These are phyloP conservation scores for Amniculicola lignicola DNA, from an alignment of 495 filamentous ascomycete genomes.

Conservation along the genomic window DNA sequence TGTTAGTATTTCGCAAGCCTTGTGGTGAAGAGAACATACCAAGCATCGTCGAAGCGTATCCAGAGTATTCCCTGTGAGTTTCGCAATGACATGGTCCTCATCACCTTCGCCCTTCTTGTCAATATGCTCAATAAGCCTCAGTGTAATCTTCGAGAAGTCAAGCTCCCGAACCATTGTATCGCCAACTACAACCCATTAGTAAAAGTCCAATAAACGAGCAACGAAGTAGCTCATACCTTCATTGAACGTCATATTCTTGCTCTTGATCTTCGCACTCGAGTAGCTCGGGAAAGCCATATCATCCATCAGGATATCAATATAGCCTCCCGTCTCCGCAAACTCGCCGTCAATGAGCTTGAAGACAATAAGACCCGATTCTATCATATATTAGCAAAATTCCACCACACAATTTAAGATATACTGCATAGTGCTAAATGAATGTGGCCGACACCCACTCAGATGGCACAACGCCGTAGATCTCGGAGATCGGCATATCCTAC, in stretches of 20 bases:
- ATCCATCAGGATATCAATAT: slow-evolving; percentile 88
- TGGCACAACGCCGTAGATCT: neutral
- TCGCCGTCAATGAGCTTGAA: slow-evolving; percentile 91
- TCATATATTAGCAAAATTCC: slow-evolving; percentile 6
- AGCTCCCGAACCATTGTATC: slow-evolving; percentile 96
- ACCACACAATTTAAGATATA: neutral
- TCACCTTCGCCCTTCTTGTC: slow-evolving; percentile 70
- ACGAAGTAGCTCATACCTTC: slow-evolving; percentile 57
- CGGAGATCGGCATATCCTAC: slow-evolving; percentile 42
- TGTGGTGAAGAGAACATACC: slow-evolving; percentile 48
- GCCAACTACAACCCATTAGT: slow-evolving; percentile 53
- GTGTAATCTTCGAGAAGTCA: slow-evolving; percentile 87
- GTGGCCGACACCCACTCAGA: slow-evolving; percentile 21
- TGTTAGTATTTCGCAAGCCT: slow-evolving; percentile 3
- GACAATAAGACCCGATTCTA: slow-evolving; percentile 71
- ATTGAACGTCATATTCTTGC: slow-evolving; percentile 64
- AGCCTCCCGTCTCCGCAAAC: slow-evolving; percentile 68
- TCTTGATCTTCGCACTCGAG: slow-evolving; percentile 67
- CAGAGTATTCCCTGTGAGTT: slow-evolving; percentile 78
- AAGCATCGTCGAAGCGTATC: slow-evolving; percentile 82
- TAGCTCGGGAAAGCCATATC: slow-evolving; percentile 92
- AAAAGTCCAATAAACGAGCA: neutral
- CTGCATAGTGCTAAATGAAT: neutral
- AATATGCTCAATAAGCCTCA: slow-evolving; percentile 72
- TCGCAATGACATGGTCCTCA: slow-evolving; percentile 71